phyloP scores from a whole-genome alignment of 768 basidiomycete genomes.

The Termitomyces heimii region DNA sequence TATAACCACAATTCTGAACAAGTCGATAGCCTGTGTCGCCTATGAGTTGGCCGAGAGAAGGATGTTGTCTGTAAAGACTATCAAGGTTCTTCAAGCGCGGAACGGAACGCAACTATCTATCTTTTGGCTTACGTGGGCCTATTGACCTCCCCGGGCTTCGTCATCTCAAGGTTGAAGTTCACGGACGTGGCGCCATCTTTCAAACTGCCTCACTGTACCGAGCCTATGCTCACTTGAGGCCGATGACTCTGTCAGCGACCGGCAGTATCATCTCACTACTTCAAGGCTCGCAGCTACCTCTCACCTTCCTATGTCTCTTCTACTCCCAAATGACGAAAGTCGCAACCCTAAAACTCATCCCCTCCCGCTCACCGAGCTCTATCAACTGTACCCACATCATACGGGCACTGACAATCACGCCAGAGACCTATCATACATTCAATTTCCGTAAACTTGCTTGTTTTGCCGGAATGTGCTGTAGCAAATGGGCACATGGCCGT shows the following conservation, averaged over 20 bases:
- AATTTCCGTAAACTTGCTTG: not conserved
- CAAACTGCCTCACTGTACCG: not conserved
- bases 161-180: slow-evolving; percentile 5
- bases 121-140: not conserved
- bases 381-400: not conserved
- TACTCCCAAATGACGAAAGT: slow-evolving; percentile 1
- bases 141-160: slow-evolving; percentile 5
- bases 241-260: not conserved
- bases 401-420: not conserved
- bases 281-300: not conserved
- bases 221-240: not conserved
- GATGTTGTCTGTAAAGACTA: not conserved
- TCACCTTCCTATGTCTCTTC: not conserved
- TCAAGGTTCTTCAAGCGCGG: not conserved
- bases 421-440: not conserved
- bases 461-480: not conserved
- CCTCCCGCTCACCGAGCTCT: not conserved
- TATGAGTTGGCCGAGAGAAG: not conserved
- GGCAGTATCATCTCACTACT: slow-evolving; percentile 1
- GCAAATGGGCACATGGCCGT: not conserved
- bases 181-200: not conserved
- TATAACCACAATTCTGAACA: not conserved
- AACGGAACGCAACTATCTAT: not conserved
- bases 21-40: not conserved
- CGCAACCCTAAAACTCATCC: not conserved